phyloP scores from a whole-genome alignment of 768 basidiomycete genomes.

The Naematelia encephala region DNA sequence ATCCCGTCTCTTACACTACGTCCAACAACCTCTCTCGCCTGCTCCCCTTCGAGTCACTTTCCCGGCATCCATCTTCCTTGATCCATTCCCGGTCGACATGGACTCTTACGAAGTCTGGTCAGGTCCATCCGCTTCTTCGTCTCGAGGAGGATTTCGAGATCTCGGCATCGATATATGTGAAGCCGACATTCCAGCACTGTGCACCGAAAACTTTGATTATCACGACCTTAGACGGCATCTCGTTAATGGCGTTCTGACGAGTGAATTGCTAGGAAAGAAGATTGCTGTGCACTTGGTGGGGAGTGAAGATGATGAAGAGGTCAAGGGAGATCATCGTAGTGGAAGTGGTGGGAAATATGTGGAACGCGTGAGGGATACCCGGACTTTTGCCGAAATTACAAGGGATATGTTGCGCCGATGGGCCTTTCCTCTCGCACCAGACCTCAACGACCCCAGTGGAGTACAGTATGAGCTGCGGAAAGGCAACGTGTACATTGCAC shows the following conservation, averaged over 20 bases:
- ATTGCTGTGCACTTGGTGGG: slow-evolving; percentile 86
- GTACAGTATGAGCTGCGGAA: slow-evolving; percentile 77
- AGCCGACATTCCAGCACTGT: slow-evolving; percentile 80
- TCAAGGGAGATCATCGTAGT: slow-evolving; percentile 15
- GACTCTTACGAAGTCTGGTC: slow-evolving; percentile 80
- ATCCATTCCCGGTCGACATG: slow-evolving; percentile 67
- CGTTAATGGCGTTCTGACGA: slow-evolving; percentile 88
- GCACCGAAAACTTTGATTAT: slow-evolving; percentile 99
- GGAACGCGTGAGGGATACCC: slow-evolving; percentile 86
- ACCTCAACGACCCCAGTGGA: slow-evolving; percentile 81
- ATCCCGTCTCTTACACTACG: slow-evolving; percentile 42
- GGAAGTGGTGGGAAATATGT: slow-evolving; percentile 68
- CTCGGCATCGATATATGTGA: slow-evolving; percentile 50
- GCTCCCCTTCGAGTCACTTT: slow-evolving; percentile 26
- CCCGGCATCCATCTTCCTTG: slow-evolving; percentile 55
- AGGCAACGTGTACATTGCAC: slow-evolving; percentile 84
- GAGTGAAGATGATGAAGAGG: slow-evolving; percentile 18
- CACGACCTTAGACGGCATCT: slow-evolving; percentile 87
- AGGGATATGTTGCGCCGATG: slow-evolving; percentile 89
- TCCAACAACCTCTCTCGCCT: slow-evolving; percentile 33
- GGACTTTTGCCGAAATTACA: slow-evolving; percentile 84
- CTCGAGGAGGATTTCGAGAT: slow-evolving; percentile 42
- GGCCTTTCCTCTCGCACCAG: slow-evolving; percentile 94
- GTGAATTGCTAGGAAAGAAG: slow-evolving; percentile 89
- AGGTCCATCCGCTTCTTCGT: slow-evolving; percentile 50